Percentiles rank a stretch among this genome's conserved stretches.
Conservation (phyloP, 1,139 yeast species). For the Pneumocystis canis region DNA sequence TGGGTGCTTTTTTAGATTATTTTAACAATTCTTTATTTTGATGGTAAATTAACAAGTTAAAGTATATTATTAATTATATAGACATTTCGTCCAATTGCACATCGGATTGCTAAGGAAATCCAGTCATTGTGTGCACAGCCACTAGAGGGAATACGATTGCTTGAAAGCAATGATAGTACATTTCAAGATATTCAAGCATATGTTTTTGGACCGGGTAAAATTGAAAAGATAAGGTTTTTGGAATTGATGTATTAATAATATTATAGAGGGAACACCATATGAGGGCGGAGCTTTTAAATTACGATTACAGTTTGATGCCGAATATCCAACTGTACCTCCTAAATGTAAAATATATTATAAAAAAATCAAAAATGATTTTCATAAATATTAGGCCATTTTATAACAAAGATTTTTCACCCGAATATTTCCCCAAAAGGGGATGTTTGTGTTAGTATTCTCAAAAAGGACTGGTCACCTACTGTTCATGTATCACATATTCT, state of each 20-base stretch:
- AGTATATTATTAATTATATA: neutral
- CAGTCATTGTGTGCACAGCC: neutral
- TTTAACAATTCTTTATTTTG: neutral
- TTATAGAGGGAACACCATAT: neutral
- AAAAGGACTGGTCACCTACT: constrained; percentile 56
- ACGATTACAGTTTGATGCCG: neutral
- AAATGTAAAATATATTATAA: neutral
- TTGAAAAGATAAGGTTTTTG: neutral
- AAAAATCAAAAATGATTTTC: neutral
- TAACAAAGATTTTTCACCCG: constrained; percentile 51
- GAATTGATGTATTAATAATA: neutral
- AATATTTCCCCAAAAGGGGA: constrained; percentile 58
- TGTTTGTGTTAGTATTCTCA: constrained; percentile 65
- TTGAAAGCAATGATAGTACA: neutral
- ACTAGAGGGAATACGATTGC: neutral
- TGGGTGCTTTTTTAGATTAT: neutral
- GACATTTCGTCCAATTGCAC: neutral
- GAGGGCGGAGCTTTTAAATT: constrained; percentile 1
- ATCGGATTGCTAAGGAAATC: neutral
- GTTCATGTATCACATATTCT: constrained; percentile 21
- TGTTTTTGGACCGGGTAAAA: neutral
- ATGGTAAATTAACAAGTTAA: no score
- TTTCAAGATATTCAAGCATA: neutral
- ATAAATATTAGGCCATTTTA: constrained; percentile 40
- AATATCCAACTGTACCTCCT: constrained; percentile 1